Conservation (phyloP, 1,139 yeast genomes). For the Taiozyma sp. region DNA sequence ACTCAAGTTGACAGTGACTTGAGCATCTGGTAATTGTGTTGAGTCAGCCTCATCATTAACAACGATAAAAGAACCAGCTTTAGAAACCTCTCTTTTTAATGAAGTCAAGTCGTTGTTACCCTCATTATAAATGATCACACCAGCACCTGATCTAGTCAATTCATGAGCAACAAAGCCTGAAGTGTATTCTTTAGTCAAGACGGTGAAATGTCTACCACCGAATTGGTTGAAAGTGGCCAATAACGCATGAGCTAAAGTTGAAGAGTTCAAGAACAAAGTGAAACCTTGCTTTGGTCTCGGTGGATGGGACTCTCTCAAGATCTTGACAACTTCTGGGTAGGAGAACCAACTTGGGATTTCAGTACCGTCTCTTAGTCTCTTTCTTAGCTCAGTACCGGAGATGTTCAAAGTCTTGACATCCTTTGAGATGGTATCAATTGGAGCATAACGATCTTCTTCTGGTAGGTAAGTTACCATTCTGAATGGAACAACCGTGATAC, state of each 20-base stretch:
- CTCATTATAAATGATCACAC: slow-evolving; percentile 63
- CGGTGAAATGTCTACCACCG: slow-evolving; percentile 78
- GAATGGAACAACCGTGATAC: slow-evolving; percentile 90
- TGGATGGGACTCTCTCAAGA: slow-evolving; percentile 89
- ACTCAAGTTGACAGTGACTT: slow-evolving; percentile 46
- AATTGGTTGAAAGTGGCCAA: slow-evolving; percentile 89
- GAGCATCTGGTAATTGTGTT: slow-evolving; percentile 36
- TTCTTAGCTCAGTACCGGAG: slow-evolving; percentile 93
- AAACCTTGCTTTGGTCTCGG: slow-evolving; percentile 90
- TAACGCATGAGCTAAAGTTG: slow-evolving; percentile 72
- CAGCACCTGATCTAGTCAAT: slow-evolving; percentile 85
- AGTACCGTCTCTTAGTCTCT: slow-evolving; percentile 79
- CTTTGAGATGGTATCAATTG: slow-evolving; percentile 87
- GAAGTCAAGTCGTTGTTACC: slow-evolving; percentile 33
- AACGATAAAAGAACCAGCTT: slow-evolving; percentile 34
- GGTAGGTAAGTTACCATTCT: slow-evolving; percentile 97
- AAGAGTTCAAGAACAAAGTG: slow-evolving; percentile 54
- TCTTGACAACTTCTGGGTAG: slow-evolving; percentile 91
- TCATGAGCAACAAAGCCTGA: slow-evolving; percentile 54
- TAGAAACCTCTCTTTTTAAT: slow-evolving; percentile 45
- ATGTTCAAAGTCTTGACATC: slow-evolving; percentile 78
- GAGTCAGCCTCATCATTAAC: slow-evolving; percentile 34
- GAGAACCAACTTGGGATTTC: slow-evolving; percentile 97
- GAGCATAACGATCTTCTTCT: slow-evolving; percentile 92
- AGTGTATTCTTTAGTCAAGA: slow-evolving; percentile 49